Evolutionary conservation across 306 rosid genomes (phyloP).

Genomic region (Rosa lucieae): DNA sequence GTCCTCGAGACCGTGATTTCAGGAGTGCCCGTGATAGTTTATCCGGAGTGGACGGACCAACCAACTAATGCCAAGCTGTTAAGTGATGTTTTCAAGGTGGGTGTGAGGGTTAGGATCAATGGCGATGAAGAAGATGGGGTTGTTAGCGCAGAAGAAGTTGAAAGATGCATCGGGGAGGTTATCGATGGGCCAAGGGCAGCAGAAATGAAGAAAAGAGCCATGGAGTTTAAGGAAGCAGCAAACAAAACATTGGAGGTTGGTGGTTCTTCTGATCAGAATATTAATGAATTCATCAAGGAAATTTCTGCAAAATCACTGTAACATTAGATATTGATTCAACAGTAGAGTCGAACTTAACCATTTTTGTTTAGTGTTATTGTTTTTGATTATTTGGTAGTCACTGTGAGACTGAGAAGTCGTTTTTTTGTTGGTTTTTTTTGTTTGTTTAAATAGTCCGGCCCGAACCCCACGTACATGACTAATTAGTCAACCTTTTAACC

Average conservation of each 20-base stretch:
- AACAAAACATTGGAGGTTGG: slow-evolving; percentile 36
- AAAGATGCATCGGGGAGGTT: slow-evolving; percentile 46
- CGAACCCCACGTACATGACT: not conserved
- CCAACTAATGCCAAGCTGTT: slow-evolving; percentile 53
- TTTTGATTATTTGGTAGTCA: not conserved
- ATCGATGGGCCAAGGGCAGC: slow-evolving; percentile 36
- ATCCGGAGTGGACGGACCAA: slow-evolving; percentile 61
- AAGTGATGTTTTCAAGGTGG: slow-evolving; percentile 37
- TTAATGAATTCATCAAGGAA: slow-evolving; percentile 36
- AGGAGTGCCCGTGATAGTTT: slow-evolving; percentile 55
- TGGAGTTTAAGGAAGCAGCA: slow-evolving; percentile 36
- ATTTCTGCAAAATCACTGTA: slow-evolving; percentile 2
- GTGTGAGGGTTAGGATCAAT: slow-evolving; percentile 30
- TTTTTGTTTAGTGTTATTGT: not conserved
- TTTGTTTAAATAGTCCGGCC: not conserved
- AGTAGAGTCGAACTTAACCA: not conserved
- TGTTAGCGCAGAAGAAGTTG: slow-evolving; percentile 40
- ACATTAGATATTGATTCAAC: not conserved
- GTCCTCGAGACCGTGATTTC: slow-evolving; percentile 40
- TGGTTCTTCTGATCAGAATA: slow-evolving; percentile 46
- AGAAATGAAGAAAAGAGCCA: slow-evolving; percentile 38
- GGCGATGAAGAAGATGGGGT: slow-evolving; percentile 30
- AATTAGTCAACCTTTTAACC: no score
- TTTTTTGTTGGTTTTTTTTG: not conserved
- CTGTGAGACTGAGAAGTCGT: not conserved